Conservation (phyloP, 768 basidiomycete species). For the Russula sp. region DNA sequence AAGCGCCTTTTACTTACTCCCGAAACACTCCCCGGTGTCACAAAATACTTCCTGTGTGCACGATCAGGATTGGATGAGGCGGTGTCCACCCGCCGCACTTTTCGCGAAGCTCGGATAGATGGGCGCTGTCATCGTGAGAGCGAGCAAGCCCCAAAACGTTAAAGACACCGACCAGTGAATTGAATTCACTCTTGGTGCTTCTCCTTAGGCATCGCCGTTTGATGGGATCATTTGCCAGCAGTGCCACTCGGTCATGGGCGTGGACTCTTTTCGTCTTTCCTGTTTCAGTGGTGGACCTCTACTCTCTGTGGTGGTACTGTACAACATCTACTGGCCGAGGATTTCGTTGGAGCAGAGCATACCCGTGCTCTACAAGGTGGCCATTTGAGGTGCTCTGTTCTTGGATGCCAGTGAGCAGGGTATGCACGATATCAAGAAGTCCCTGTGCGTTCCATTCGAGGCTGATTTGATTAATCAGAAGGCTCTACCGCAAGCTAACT, state of each 20-base stretch:
- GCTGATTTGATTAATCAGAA: not conserved
- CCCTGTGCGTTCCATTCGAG: not conserved
- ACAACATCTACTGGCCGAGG: not conserved
- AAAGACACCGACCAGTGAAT: not conserved
- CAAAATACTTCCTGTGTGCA: not conserved
- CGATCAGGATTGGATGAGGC: not conserved
- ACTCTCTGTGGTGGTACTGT: not conserved
- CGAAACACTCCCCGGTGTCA: not conserved
- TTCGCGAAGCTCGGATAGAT: not conserved
- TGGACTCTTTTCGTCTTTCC: not conserved
- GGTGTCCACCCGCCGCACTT: not conserved
- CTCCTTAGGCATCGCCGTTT: not conserved
- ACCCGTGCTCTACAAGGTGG: not conserved
- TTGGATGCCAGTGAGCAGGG: not conserved
- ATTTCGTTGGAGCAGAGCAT: not conserved
- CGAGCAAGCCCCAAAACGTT: not conserved
- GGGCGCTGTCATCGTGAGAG: not conserved
- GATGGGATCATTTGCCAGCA: not conserved
- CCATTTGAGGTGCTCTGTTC: too few species aligned
- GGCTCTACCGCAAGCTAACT: not conserved
- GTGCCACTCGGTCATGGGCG: not conserved
- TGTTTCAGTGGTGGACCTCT: not conserved
- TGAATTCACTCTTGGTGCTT: not conserved
- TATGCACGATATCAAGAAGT: not conserved
- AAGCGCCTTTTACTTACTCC: not conserved